phyloP scores from a whole-genome alignment of 208 protist species.

The Wallacemonas sp. region DNA sequence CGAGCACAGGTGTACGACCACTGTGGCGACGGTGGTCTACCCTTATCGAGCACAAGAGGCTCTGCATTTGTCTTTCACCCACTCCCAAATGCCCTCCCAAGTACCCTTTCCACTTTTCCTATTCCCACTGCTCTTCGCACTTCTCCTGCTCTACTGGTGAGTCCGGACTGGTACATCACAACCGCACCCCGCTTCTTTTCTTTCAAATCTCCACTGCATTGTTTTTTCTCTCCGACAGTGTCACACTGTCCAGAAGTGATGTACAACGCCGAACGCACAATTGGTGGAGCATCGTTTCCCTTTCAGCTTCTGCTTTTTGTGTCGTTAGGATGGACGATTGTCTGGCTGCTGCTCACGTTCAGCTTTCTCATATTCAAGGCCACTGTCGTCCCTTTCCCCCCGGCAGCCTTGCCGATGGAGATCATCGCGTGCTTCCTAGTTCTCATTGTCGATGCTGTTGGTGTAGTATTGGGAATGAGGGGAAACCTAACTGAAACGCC shows the following conservation, averaged over 20 bases:
- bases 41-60: slow-evolving; percentile 26
- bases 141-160: too few species aligned
- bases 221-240: slow-evolving; percentile 1
- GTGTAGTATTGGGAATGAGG: slow-evolving; percentile 42
- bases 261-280: slow-evolving; percentile 25
- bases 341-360: slow-evolving; percentile 64
- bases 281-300: slow-evolving; percentile 42
- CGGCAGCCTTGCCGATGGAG: slow-evolving; percentile 68
- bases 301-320: slow-evolving; percentile 55
- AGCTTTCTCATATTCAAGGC: slow-evolving; percentile 68
- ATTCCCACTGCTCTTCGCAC: too few species aligned
- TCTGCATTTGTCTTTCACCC: too few species aligned
- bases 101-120: too few species aligned
- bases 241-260: too few species aligned
- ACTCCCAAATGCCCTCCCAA: too few species aligned
- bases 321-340: slow-evolving; percentile 33
- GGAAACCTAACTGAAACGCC: slow-evolving; percentile 58
- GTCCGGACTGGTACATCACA: too few species aligned
- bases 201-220: too few species aligned
- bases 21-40: too few species aligned
- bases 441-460: slow-evolving; percentile 40
- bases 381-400: slow-evolving; percentile 53
- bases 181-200: too few species aligned
- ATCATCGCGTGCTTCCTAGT: slow-evolving; percentile 56
- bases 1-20: too few species aligned